Evolutionary conservation across 257 asterid genomes (phyloP), one percentile per base, ranked within the genome.

Genomic region (Solanum sitiens): DNA sequence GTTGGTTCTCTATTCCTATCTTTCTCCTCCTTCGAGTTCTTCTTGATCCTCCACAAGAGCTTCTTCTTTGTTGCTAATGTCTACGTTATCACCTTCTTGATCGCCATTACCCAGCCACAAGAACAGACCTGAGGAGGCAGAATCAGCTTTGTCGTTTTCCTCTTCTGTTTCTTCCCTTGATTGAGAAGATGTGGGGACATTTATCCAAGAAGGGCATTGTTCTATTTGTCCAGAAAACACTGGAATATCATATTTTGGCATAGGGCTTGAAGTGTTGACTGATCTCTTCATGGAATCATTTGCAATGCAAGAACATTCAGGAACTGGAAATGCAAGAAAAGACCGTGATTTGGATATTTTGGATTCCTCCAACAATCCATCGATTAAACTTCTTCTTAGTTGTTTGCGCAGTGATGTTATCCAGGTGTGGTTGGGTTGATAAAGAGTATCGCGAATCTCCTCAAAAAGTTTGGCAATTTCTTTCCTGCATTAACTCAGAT

Each of bases 1-100:
- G 30, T 47, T 47, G 9, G 56, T 47, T 80, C 50, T 87, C 82
- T 27, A 30, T 53, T 40, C 59, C 94, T 93, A 95, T 91, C 96
- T 93, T 68, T 97, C 99, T 45, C 96, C 98, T 1, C 95, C 98
- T 89, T 97, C 99, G 1, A 95, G 98, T 87, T 97, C 99, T 90
- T 96, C 99, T 86, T 94, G 98, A 90, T 97, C 99, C 87, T 97
- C 99, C 87, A 95, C 95, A 86, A 90, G 98, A 12, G 94, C 61
- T 44, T 96, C 99, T 87, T 97, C 98, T 88, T 95, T 95, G 91
- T 45, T 91, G 93, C 89, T 89, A 84, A 87, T 86, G 83, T 97
- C 99, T 42, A 86, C 93, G 13, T 87, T 94, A 27, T 90, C 95
- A 40, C 91, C 94, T 71, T 92, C 95, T 71, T 89, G 92, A 87